A percentile compares a stretch with the other conserved stretches of the same genome.
These are phyloP conservation scores for Xylaria sp. DNA, from an alignment of 2,329 filamentous ascomycete species.

Conservation along the genomic window DNA sequence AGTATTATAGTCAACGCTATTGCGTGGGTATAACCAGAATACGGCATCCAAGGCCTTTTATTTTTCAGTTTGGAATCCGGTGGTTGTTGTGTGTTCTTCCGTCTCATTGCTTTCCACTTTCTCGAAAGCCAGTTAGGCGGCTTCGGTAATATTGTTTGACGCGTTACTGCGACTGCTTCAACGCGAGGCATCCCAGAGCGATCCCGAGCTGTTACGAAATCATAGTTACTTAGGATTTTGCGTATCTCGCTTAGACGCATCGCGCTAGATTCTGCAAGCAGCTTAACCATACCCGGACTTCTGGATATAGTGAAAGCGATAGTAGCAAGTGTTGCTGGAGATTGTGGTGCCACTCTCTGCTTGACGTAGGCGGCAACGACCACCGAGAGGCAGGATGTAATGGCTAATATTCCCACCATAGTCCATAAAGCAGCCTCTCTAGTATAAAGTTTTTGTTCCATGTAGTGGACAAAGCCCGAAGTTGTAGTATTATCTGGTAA, in stretches of 20 bases:
- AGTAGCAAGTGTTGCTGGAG: background rate
- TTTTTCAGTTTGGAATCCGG: background rate
- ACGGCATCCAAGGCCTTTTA: conserved; percentile 6
- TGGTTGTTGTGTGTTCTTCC: background rate
- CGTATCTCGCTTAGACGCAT: background rate
- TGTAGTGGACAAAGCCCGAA: conserved; percentile 1
- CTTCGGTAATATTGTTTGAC: background rate
- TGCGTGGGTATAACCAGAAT: conserved; percentile 9
- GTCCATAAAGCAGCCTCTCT: background rate
- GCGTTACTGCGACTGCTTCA: background rate
- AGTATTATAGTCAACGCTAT: conserved; percentile 11
- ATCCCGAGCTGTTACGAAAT: conserved; percentile 4
- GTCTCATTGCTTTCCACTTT: background rate
- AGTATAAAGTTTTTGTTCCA: conserved; percentile 8
- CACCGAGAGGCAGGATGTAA: background rate
- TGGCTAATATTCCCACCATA: background rate
- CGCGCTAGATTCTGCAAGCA: background rate
- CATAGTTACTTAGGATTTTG: background rate
- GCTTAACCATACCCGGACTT: background rate
- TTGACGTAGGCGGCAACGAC: background rate
- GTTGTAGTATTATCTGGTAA: background rate
- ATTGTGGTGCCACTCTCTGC: background rate
- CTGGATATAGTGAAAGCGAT: conserved; percentile 1
- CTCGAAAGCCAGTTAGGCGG: background rate
- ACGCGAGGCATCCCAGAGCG: background rate